Conservation (phyloP, 2,329 filamentous ascomycete species). For the Penicillium sp. region DNA sequence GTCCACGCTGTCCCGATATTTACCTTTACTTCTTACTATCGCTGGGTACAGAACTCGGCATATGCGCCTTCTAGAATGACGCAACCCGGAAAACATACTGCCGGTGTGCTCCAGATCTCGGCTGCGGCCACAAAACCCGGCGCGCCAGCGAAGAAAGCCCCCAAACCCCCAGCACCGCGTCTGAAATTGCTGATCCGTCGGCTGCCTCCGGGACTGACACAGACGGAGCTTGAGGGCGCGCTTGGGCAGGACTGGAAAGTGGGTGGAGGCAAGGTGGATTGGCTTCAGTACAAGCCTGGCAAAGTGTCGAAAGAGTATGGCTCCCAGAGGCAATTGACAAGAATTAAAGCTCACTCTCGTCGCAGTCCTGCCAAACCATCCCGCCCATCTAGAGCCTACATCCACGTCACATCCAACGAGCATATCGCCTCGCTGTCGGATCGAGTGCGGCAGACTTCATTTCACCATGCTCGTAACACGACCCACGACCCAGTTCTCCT, state of each 20-base stretch:
- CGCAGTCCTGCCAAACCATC: slow-evolving; percentile 77
- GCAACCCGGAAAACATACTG: slow-evolving; percentile 37
- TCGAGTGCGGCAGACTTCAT: slow-evolving; percentile 61
- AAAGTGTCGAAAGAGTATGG: slow-evolving; percentile 78
- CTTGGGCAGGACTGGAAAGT: slow-evolving; percentile 76
- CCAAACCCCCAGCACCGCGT: slow-evolving; percentile 52
- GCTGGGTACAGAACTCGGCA: neutral
- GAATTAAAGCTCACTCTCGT: neutral
- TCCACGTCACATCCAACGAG: slow-evolving; percentile 70
- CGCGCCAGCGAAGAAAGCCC: slow-evolving; percentile 42
- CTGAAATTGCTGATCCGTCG: slow-evolving; percentile 81
- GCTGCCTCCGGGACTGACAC: slow-evolving; percentile 77
- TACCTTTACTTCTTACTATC: neutral
- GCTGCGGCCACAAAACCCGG: slow-evolving; percentile 44
- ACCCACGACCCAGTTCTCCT: slow-evolving; percentile 66
- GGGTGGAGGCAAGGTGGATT: slow-evolving; percentile 78
- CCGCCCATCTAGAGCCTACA: slow-evolving; percentile 70
- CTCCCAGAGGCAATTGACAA: neutral
- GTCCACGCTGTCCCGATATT: neutral
- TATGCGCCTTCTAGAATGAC: slow-evolving; percentile 22
- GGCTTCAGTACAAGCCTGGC: slow-evolving; percentile 66
- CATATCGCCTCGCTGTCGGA: slow-evolving; percentile 65
- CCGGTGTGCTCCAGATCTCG: slow-evolving; percentile 52
- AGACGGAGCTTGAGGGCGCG: slow-evolving; percentile 66
- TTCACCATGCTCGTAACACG: slow-evolving; percentile 77